Base-by-base conservation (phyloP, 2,329 filamentous ascomycete species). In the Aspergillus jensenii region DNA sequence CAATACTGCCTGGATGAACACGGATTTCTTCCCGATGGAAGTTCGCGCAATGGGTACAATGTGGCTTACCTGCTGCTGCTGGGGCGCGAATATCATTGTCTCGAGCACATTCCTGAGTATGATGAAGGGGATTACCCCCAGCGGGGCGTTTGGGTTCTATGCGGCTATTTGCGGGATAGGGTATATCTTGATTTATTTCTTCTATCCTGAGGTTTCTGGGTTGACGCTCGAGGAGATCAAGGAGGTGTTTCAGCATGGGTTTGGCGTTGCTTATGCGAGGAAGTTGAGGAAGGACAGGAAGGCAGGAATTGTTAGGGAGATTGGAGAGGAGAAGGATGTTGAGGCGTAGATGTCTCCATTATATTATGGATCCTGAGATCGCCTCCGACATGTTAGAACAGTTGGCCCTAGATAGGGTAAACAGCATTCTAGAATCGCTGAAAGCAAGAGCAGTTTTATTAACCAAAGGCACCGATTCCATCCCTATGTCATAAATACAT, bases 71-170 rank as follows among this genome's bases (percentile, higher is more conserved):
- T 76, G 78, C 62, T 77, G 75, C 5, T 76, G 71, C 66, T 80
- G 78, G 79, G 76, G 73, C 12, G 74, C 68, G 54, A 82, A 82
- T 64, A 75, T 83, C 58, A 81, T 83, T 54, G 76, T 82, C 45
- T 71, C 78, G 6, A 80, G 77, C 3, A 82, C 79, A 0, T 83
- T 83, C 68, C 65, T 82, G 12, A 78, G 75, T 27, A 76, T 76
- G 75, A 82, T 82, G 75, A 74, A 82, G 60, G 69, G 68, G 14
- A 79, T 76, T 53, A 82, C 80, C 0, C 79, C 79, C 0, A 77
- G 73, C 2, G 81, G 81, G 1, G 76, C 80, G 0, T 84, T 83
- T 59, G 80, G 79, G 6, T 82, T 83, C 67, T 83, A 82, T 55
- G 77, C 79, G 0, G 78, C 71, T 0, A 79, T 83, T 35, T 82